Evolutionary conservation across 805 yeast species (phyloP), one percentile per base, ranked within the genome.

Genomic region (Ogataea nonfermentans): DNA sequence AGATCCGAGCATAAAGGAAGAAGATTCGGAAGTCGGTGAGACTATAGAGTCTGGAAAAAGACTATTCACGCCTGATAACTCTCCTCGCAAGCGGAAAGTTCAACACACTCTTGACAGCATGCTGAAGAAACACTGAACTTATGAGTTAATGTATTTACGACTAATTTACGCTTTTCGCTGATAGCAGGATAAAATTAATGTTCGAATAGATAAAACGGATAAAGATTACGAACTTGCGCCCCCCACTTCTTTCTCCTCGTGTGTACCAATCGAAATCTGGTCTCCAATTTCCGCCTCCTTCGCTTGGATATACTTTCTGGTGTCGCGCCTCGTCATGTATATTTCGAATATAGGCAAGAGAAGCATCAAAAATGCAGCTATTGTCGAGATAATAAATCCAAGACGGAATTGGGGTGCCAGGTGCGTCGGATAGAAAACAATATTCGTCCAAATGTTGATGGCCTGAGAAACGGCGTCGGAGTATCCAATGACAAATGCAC

Each of bases 401-500:
- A 47, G 41, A 30, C 52, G 61, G 57, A 69, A 69, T 41, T 61
- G 43, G 2, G 74, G 74, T 3, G 70, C 65, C n/a, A 62, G 40
- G 9, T 50, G 51, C 0, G 74, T 68, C 7, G 73, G 73, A 45
- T 55, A 69, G 41, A 67, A 66, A 3, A 57, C 73, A 40, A 69
- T 66, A 42, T 67, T 69, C 9, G 73, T 68, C 68, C 74, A 70
- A 35, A 69, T 63, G 38, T 68, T 69, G 57, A 68, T 65, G 8
- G 71, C 70, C 39, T 69, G 71, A 7, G 73, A 69, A 14, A 56
- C 57, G 2, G 59, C 59, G 41, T 56, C 59, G 2, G 59, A 53
- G 37, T 46, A 56, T 10, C 58, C 85, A 34, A 80, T 61, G 1
- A 78, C 81, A 32, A 80, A 65, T 0, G 85, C 82, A 52, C 85